A percentile compares a stretch with the other conserved stretches of the same genome.
These are phyloP conservation scores for Neolentinus lepideus DNA, from an alignment of 1,284 basidiomycete species.

Conservation along the genomic window DNA sequence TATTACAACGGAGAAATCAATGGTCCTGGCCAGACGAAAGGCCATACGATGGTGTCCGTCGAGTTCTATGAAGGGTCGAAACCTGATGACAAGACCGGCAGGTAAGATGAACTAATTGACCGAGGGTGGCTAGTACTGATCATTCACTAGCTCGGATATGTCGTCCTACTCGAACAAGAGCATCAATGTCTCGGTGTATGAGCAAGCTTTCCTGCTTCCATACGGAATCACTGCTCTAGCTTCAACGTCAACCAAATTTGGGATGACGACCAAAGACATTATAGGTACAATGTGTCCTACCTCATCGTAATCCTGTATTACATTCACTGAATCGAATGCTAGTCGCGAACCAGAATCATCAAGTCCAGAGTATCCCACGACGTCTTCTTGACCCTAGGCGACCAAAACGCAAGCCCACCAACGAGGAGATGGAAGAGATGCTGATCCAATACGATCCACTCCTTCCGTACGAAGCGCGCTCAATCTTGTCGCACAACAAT, in stretches of 20 bases:
- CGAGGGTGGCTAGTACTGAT: constrained; percentile 7
- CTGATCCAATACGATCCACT: constrained; percentile 82
- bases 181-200: constrained; percentile 46
- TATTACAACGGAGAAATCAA: constrained; percentile 60
- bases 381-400: constrained; percentile 81
- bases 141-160: constrained; percentile 55
- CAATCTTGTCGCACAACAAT: constrained; percentile 75
- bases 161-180: constrained; percentile 58
- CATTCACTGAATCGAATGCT: not conserved
- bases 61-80: constrained; percentile 80
- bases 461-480: constrained; percentile 65
- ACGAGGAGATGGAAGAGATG: constrained; percentile 80
- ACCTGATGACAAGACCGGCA: constrained; percentile 59
- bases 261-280: constrained; percentile 83
- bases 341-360: constrained; percentile 76
- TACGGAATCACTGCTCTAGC: constrained; percentile 62
- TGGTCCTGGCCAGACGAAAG: constrained; percentile 49
- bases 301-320: not conserved
- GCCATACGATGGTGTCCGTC: constrained; percentile 69
- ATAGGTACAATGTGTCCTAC: constrained; percentile 49
- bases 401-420: constrained; percentile 71
- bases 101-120: no score
- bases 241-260: constrained; percentile 80
- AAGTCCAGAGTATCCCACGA: constrained; percentile 72
- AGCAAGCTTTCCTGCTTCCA: constrained; percentile 71